Conservation (phyloP, 1,284 basidiomycete genomes). For the Prillingera fragicola region DNA sequence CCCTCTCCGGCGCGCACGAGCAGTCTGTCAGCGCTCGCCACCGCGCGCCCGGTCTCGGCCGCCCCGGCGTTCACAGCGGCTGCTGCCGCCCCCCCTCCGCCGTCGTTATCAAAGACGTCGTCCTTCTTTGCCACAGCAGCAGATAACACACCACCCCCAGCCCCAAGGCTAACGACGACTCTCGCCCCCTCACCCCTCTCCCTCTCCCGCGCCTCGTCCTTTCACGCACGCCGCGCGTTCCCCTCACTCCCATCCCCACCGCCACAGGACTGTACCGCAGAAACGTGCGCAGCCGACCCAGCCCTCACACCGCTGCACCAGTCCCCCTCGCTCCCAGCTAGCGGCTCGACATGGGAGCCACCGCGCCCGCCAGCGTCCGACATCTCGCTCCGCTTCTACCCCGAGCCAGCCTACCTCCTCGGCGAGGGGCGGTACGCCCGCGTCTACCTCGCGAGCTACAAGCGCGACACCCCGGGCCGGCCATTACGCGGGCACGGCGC, state of each 20-base stretch:
- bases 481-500: not conserved
- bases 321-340: constrained; percentile 30
- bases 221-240: constrained; percentile 18
- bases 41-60: not conserved
- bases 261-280: not conserved
- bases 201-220: constrained; percentile 35
- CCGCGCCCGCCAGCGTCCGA: constrained; percentile 31
- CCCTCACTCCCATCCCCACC: constrained; percentile 15
- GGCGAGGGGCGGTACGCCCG: constrained; percentile 50
- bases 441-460: constrained; percentile 49
- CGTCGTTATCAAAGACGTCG: constrained; percentile 23
- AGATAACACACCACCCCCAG: constrained; percentile 26
- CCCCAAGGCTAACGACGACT: constrained; percentile 19
- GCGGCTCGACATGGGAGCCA: constrained; percentile 24
- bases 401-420: constrained; percentile 39
- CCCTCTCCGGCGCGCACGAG: not conserved
- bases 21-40: not conserved
- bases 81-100: not conserved
- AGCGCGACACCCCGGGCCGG: constrained; percentile 5
- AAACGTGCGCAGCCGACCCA: constrained; percentile 6
- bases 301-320: constrained; percentile 36
- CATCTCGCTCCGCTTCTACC: constrained; percentile 35
- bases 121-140: constrained; percentile 39
- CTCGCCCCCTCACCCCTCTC: constrained; percentile 32
- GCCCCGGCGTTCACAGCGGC: not conserved